phyloP scores from a whole-genome alignment of 1,284 basidiomycete genomes.

The Phylloporus sp. region DNA sequence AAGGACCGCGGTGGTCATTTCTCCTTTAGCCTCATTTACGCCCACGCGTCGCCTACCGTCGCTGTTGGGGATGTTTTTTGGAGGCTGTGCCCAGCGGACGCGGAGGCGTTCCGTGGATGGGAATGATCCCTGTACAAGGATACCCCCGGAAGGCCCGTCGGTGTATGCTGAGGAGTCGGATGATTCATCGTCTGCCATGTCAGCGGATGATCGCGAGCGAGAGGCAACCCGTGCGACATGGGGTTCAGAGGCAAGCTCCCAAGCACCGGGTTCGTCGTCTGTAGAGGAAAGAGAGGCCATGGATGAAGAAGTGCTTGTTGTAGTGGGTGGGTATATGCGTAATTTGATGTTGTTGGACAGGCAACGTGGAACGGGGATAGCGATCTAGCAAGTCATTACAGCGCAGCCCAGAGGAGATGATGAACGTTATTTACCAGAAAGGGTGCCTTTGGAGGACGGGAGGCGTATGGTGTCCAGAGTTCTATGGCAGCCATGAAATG shows the following conservation, averaged over 20 bases:
- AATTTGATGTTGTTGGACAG: constrained; percentile 75
- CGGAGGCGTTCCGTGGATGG: constrained; percentile 75
- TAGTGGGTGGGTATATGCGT: constrained; percentile 64
- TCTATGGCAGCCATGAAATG: constrained; percentile 81
- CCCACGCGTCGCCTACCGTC: constrained; percentile 66
- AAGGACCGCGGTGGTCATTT: constrained; percentile 63
- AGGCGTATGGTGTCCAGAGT: constrained; percentile 71
- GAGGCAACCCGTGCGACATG: constrained; percentile 64
- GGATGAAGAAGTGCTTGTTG: constrained; percentile 55
- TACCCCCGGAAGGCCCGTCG: constrained; percentile 60
- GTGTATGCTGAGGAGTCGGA: constrained; percentile 64
- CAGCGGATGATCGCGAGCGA: constrained; percentile 61
- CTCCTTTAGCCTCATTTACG: constrained; percentile 64
- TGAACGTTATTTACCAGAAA: constrained; percentile 57
- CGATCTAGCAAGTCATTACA: constrained; percentile 50
- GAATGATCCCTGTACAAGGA: constrained; percentile 75
- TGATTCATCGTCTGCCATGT: constrained; percentile 81
- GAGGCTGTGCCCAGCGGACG: constrained; percentile 75
- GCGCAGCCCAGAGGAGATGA: not conserved
- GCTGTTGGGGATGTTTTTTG: constrained; percentile 51
- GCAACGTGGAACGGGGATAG: constrained; percentile 75
- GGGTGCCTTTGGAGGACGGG: constrained; percentile 67
- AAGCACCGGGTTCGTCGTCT: constrained; percentile 66
- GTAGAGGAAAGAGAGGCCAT: constrained; percentile 74
- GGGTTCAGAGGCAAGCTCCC: constrained; percentile 80